Evolutionary conservation across 2,329 filamentous ascomycete species (phyloP).

Genomic region (Triangularia verruculosa): DNA sequence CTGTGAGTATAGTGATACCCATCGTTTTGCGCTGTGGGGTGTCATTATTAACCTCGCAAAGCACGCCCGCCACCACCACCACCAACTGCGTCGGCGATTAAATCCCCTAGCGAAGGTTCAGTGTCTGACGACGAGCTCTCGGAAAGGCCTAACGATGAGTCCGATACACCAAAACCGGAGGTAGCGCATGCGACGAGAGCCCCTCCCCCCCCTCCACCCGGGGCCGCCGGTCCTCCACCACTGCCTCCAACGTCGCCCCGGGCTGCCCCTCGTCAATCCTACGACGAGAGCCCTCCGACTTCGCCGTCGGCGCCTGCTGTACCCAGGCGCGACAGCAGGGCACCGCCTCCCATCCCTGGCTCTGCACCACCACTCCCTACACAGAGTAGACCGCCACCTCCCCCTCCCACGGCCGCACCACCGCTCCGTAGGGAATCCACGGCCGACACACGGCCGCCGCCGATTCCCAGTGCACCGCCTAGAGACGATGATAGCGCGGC

Average conservation of each 20-base stretch:
- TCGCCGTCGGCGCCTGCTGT: conserved; percentile 34
- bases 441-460: conserved; percentile 44
- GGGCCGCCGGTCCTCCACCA: conserved; percentile 41
- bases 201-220: conserved; percentile 46
- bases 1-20: conserved; percentile 45
- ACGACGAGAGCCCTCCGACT: conserved; percentile 41
- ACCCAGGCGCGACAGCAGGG: conserved; percentile 54
- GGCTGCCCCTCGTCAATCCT: conserved; percentile 33
- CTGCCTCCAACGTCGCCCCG: conserved; percentile 35
- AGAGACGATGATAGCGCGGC: conserved; percentile 52
- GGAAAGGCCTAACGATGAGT: conserved; percentile 44
- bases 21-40: not conserved
- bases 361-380: conserved; percentile 44
- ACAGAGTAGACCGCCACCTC: conserved; percentile 63
- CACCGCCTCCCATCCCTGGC: conserved; percentile 60
- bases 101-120: conserved; percentile 72
- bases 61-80: conserved; percentile 60
- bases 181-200: conserved; percentile 37
- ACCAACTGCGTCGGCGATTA: conserved; percentile 47
- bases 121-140: conserved; percentile 88
- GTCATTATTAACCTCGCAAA: conserved; percentile 38
- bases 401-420: conserved; percentile 55
- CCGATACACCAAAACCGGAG: conserved; percentile 40
- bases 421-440: conserved; percentile 55
- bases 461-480: conserved; percentile 37